Conservation (phyloP, 176 grass and related monocot genomes). For the Elaeis guineensis region DNA sequence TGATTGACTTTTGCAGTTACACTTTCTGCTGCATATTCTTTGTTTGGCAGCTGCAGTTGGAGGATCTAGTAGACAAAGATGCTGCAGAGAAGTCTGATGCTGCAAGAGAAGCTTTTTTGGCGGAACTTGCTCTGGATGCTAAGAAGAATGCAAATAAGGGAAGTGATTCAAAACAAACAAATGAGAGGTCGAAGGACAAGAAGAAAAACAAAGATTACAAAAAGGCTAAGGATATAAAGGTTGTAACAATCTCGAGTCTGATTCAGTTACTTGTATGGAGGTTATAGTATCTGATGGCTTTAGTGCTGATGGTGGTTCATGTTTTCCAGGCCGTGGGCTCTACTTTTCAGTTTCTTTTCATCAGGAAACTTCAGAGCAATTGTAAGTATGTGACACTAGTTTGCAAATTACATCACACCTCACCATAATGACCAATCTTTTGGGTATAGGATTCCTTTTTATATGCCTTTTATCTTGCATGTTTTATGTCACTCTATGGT, state of each 20-base stretch:
- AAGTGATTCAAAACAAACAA: constrained; percentile 45
- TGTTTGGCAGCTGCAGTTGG: constrained; percentile 54
- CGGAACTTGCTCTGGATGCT: constrained; percentile 86
- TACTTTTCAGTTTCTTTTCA: constrained; percentile 36
- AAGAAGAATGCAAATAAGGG: constrained; percentile 59
- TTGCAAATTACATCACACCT: no score
- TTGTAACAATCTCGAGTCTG: constrained; percentile 18
- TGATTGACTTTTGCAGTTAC: background rate
- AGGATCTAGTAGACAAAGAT: constrained; percentile 79
- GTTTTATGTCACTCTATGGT: no score
- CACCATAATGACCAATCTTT: no score
- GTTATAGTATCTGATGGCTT: background rate
- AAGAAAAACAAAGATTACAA: constrained; percentile 66
- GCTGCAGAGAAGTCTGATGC: constrained; percentile 91
- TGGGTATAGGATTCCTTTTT: no score
- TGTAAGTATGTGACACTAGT: constrained; percentile 25
- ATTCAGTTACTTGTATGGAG: background rate
- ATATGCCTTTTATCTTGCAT: no score
- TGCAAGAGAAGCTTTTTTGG: constrained; percentile 84
- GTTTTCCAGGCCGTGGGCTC: constrained; percentile 43
- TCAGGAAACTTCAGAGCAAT: constrained; percentile 53
- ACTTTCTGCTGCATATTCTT: background rate
- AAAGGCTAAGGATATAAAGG: constrained; percentile 73
- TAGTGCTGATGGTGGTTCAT: constrained; percentile 27
- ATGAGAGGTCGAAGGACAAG: constrained; percentile 83